A percentile compares a stretch with the other conserved stretches of the same genome.
Evolutionary conservation across 768 basidiomycete genomes (phyloP).

Genomic region (Xerocomellus intermedius): DNA sequence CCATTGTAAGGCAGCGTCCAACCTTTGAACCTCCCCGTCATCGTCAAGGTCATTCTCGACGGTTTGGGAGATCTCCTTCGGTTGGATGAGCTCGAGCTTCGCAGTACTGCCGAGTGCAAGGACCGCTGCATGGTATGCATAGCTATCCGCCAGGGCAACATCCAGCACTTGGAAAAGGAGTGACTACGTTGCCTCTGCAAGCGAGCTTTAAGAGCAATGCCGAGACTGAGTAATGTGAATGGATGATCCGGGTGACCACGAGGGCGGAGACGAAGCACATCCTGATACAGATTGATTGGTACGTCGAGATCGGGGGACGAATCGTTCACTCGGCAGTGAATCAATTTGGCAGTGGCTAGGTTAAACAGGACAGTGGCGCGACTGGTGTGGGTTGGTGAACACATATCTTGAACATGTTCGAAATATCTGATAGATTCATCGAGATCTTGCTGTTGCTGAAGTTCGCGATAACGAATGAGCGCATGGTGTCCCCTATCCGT

Average conservation of each 20-base stretch:
- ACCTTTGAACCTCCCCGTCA: not conserved
- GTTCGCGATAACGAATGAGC: not conserved
- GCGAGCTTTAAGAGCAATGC: slow-evolving; percentile 3
- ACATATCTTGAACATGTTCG: slow-evolving; percentile 10
- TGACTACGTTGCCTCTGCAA: not conserved
- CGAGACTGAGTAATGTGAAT: not conserved
- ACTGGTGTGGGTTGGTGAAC: slow-evolving; percentile 12
- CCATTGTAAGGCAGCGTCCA: not conserved
- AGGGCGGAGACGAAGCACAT: slow-evolving; percentile 4
- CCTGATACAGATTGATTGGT: slow-evolving; percentile 1
- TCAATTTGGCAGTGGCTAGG: not conserved
- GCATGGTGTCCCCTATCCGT: not conserved
- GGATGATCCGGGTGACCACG: slow-evolving; percentile 3
- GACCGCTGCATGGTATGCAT: not conserved
- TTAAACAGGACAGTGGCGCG: slow-evolving; percentile 9
- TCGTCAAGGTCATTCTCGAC: not conserved
- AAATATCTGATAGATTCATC: slow-evolving; percentile 19
- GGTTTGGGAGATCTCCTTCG: no score
- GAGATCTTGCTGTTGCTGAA: slow-evolving; percentile 5
- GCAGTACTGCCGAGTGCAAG: not conserved
- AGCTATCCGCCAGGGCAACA: not conserved
- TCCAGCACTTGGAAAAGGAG: not conserved
- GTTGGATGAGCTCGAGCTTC: not conserved
- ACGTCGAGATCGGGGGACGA: not conserved
- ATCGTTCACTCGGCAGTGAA: not conserved